Evolutionary conservation across 768 basidiomycete genomes (phyloP).

Genomic region (Russula sp.): DNA sequence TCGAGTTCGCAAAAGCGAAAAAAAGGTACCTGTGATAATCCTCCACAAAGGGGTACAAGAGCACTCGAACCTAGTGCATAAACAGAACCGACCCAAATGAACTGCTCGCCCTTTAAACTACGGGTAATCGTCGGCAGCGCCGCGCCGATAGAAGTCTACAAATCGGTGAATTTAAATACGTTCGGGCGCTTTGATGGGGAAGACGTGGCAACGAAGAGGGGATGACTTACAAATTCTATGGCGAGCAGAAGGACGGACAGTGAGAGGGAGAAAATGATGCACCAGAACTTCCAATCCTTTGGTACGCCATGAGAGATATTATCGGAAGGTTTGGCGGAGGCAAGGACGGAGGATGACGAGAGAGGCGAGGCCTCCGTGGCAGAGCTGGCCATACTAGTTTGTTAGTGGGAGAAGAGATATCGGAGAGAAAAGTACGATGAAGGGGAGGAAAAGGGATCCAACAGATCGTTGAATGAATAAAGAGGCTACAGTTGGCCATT

Average conservation of each 20-base stretch:
- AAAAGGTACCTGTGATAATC: constrained; percentile 30
- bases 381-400: not conserved
- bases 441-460: no score
- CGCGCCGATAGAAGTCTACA: constrained; percentile 28
- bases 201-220: no score
- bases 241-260: no score
- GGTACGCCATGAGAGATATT: constrained; percentile 1
- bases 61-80: constrained; percentile 33
- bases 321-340: no score
- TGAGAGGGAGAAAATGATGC: constrained; percentile 25
- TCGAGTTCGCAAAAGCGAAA: constrained; percentile 4
- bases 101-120: constrained; percentile 32
- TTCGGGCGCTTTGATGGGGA: no score
- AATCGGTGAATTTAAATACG: not conserved
- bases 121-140: constrained; percentile 36
- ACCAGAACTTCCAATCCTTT: constrained; percentile 29
- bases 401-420: not conserved
- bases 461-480: no score
- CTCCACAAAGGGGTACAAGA: constrained; percentile 33
- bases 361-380: no score
- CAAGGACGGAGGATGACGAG: no score
- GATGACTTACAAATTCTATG: no score
- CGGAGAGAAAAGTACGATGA: no score
- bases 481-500: no score
- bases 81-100: constrained; percentile 32